Evolutionary conservation across 352 stramenopile species (phyloP).

Genomic region (Phytophthora parvispora): DNA sequence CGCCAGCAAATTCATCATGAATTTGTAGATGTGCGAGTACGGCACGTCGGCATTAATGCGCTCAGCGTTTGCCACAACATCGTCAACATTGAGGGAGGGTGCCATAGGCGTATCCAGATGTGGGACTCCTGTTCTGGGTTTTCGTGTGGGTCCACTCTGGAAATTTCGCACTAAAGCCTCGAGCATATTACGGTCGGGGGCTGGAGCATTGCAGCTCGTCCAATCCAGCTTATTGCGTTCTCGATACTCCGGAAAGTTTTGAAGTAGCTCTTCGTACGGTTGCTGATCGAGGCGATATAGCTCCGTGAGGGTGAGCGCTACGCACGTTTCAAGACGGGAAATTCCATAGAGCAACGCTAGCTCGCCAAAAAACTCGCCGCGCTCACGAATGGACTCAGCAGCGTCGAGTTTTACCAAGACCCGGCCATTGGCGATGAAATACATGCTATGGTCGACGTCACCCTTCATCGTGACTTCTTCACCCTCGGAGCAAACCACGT

Average conservation of each 20-base stretch:
- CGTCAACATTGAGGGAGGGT: background rate
- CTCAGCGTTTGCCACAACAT: conserved; percentile 29
- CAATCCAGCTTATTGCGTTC: conserved; percentile 56
- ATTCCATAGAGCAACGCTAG: conserved; percentile 72
- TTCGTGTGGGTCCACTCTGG: conserved; percentile 10
- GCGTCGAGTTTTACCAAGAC: conserved; percentile 72
- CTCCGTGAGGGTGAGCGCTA: conserved; percentile 63
- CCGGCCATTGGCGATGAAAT: conserved; percentile 78
- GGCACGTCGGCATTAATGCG: conserved; percentile 59
- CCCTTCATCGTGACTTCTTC: conserved; percentile 77
- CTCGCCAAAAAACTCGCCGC: conserved; percentile 74
- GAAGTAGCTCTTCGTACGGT: conserved; percentile 69
- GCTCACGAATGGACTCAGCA: conserved; percentile 62
- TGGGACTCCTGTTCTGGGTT: background rate
- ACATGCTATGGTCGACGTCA: conserved; percentile 86
- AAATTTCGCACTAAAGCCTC: conserved; percentile 18
- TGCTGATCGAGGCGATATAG: conserved; percentile 77
- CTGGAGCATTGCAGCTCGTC: conserved; percentile 40
- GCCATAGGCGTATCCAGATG: conserved; percentile 12
- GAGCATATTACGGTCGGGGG: conserved; percentile 23
- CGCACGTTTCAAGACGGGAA: conserved; percentile 66
- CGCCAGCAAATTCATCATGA: conserved; percentile 65
- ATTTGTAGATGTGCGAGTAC: conserved; percentile 62
- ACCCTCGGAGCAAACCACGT: conserved; percentile 76
- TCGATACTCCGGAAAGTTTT: conserved; percentile 79